Evolutionary conservation across 2,329 filamentous ascomycete species (phyloP), one percentile per base, ranked within the genome.

Genomic region (Bipolaris gigantea): DNA sequence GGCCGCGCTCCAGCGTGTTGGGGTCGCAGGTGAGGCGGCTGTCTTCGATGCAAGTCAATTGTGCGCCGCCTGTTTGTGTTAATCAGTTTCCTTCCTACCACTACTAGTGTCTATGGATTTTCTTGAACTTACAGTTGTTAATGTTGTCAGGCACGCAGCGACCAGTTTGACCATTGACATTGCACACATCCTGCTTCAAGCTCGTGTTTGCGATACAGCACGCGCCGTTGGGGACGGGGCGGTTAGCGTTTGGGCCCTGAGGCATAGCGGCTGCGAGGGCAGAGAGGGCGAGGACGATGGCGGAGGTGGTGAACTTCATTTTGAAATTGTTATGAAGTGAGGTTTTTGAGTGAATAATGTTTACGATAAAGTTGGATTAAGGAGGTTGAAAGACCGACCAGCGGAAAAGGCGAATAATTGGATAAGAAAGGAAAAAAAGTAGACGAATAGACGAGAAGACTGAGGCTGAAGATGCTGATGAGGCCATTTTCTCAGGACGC

Each of bases 171-270:
- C 67, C 67, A 19, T 68, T 69, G 32, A 69, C 63, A 15, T 62
- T 65, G 58, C 67, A 70, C 15, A 70, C 66, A 41, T 69, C 67
- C 50, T 70, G 65, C 59, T 70, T 69, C 57, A 69, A 55, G 41
- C 57, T 63, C n/a, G 65, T 63, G 55, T 63, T 65, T 4, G 67
- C 56, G 2, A 57, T 48, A 34, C 67, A 70, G 60, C 67, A 70
- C 5, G 59, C 48, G 33, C 67, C 67, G 1, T 39, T 61, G 9
- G 66, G 55, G 11, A 70, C 66, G 4, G 67, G 67, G 15, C 66
- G 63, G 21, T 57, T 58, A 27, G 49, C 61, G 16, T 70, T 69
- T 42, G 52, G 41, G 30, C 51, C 51, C 32, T 55, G 48, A 1
- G 66, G 66, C 13, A 48, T 43, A 18, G 67, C 65, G 45, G 53